Evolutionary conservation across 345 rosid species (phyloP).

Genomic region (Hypericum perforatum): DNA sequence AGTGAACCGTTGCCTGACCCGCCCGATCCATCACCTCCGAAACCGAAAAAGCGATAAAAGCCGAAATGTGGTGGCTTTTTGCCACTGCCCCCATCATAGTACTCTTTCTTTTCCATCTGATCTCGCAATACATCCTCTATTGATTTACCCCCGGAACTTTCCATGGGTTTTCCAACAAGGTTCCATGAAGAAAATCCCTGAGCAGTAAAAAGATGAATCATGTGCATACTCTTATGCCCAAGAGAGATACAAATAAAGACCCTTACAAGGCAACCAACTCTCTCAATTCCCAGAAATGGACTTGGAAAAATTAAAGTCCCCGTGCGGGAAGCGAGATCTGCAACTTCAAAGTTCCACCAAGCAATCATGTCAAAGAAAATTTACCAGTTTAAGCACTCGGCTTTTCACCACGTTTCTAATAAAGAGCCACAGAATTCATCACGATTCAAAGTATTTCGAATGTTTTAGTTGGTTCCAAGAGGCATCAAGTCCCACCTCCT

Average conservation of each 20-base stretch:
- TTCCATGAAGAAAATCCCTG: slow-evolving; percentile 55
- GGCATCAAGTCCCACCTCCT: no score
- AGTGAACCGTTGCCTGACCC: slow-evolving; percentile 41
- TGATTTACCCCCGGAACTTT: slow-evolving; percentile 31
- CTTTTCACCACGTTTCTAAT: no score
- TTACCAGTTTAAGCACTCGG: no score
- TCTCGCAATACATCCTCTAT: slow-evolving; percentile 54
- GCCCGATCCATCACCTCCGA: slow-evolving; percentile 24
- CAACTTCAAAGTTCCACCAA: no score
- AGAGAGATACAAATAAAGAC: background rate
- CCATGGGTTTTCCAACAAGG: slow-evolving; percentile 46
- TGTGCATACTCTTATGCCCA: no score
- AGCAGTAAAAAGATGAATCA: background rate
- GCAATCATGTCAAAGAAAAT: no score
- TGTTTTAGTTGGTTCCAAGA: no score
- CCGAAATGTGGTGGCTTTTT: slow-evolving; percentile 36
- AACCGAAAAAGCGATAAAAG: slow-evolving; percentile 12
- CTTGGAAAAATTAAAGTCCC: background rate
- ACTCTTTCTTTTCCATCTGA: slow-evolving; percentile 52
- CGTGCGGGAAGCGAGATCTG: no score
- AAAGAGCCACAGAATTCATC: no score
- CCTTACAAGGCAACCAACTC: background rate
- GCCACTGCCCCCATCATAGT: slow-evolving; percentile 37
- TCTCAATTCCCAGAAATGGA: background rate
- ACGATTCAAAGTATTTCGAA: no score